Evolutionary conservation across 768 basidiomycete species (phyloP), one percentile per base, ranked within the genome.

Genomic region (Nidularia sp.): DNA sequence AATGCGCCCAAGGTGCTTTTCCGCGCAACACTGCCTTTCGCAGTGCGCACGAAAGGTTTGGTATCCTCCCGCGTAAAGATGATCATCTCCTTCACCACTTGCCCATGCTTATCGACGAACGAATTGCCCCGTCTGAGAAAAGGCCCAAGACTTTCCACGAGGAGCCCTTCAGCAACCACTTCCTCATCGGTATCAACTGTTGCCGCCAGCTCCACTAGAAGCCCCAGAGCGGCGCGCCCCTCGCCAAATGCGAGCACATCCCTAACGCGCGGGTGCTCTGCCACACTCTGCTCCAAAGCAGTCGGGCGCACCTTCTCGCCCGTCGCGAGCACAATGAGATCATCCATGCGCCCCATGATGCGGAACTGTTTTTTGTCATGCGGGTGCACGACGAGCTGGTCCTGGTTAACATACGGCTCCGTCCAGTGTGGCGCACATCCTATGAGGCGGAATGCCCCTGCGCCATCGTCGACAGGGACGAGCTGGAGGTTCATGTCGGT

Each of bases 271-370:
- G 71, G 71, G 55, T 75, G 67, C 50, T 68, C 70, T 3, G 66
- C 54, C 3, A 74, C 57, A 6, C 60, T 60, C 5, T 54, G 54
- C 57, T 76, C 73, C 41, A 71, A 51, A 36, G 32, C 60, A 3
- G 66, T 58, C 15, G 73, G 71, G 1, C 65, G 62, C 13, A 75
- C 62, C 56, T 76, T 76, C 55, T 76, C 75, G 7, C 75, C 75
- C 0, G 69, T 76, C 5, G 69, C 66, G 10, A 77, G 66, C 34
- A 77, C 72, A 7, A 77, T 53, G 18, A 76, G 63, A 48, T 76
- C 72, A 50, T 76, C 74, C 2, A 66, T 64, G 13, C 74, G 67
- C 4, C 71, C 72, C 31, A 69, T 57, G 33, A 76, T 69, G 15
- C 58, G 62, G 55, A 66, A 67, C 45, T 74, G 70, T 29, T 55